Conservation (phyloP, 2,329 filamentous ascomycete genomes). For the Sphaerulina vaccinii region DNA sequence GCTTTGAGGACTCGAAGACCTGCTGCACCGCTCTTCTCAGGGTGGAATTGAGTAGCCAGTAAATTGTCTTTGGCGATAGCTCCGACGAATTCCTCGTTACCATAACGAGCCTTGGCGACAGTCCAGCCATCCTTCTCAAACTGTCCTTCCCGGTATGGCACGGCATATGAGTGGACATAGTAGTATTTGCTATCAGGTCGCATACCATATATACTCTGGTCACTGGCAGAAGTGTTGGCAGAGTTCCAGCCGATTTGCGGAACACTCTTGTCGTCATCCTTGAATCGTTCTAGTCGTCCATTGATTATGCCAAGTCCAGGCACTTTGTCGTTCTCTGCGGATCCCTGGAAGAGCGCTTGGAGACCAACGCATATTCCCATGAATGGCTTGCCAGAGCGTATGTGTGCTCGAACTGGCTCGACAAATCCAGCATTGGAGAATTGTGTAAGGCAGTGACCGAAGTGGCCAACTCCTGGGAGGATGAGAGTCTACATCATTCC, state of each 20-base stretch:
- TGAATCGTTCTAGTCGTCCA: slow-evolving; percentile 70
- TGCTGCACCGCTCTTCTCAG: slow-evolving; percentile 91
- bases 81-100: slow-evolving; percentile 84
- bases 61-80: slow-evolving; percentile 83
- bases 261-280: slow-evolving; percentile 78
- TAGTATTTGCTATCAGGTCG: slow-evolving; percentile 89
- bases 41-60: slow-evolving; percentile 93
- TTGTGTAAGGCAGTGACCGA: slow-evolving; percentile 89
- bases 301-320: slow-evolving; percentile 75
- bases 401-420: slow-evolving; percentile 77
- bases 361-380: slow-evolving; percentile 97
- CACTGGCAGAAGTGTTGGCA: slow-evolving; percentile 60
- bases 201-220: slow-evolving; percentile 72
- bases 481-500: slow-evolving; percentile 71
- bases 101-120: slow-evolving; percentile 87
- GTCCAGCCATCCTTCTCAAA: slow-evolving; percentile 83
- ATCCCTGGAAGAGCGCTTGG: slow-evolving; percentile 85
- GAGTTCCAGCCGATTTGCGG: slow-evolving; percentile 99
- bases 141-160: slow-evolving; percentile 68
- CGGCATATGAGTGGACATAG: slow-evolving; percentile 95
- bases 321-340: slow-evolving; percentile 71
- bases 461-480: slow-evolving; percentile 93
- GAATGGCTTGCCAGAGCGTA: slow-evolving; percentile 89
- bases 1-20: slow-evolving; percentile 80
- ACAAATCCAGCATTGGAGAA: slow-evolving; percentile 79